phyloP scores from a whole-genome alignment of 768 basidiomycete species.

The Amanita molliuscula region DNA sequence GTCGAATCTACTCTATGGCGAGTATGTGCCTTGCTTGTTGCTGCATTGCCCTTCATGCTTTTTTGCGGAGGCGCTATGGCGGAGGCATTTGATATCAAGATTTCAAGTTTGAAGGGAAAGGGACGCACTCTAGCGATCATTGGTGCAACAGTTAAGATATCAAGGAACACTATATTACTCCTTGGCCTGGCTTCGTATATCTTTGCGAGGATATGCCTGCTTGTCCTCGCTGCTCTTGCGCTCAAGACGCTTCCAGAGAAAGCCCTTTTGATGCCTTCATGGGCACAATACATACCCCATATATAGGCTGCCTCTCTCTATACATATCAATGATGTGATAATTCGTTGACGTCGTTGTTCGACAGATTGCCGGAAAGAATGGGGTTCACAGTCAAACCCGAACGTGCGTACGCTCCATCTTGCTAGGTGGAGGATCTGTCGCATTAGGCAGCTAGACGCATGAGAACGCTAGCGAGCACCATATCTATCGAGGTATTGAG shows the following conservation, averaged over 20 bases:
- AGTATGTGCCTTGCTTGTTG: conserved; percentile 9
- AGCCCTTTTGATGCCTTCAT: background rate
- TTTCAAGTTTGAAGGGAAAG: background rate
- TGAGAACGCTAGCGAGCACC: too few relatives aligned
- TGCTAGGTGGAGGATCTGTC: too few relatives aligned
- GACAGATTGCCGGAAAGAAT: too few relatives aligned
- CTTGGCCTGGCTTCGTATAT: background rate
- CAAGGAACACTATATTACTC: background rate
- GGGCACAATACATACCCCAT: background rate
- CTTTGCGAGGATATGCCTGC: background rate
- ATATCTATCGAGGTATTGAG: too few relatives aligned
- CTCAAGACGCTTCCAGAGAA: background rate
- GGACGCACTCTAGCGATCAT: background rate
- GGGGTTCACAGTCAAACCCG: too few relatives aligned
- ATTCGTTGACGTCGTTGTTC: too few relatives aligned
- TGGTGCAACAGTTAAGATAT: background rate
- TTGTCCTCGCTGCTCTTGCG: background rate
- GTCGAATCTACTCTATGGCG: conserved; percentile 15
- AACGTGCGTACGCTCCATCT: too few relatives aligned
- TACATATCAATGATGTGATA: too few relatives aligned
- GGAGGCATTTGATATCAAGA: background rate
- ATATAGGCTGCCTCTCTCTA: background rate
- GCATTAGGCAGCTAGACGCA: too few relatives aligned
- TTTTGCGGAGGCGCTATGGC: background rate
- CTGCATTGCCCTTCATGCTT: conserved; percentile 4